Evolutionary conservation across 2,329 filamentous ascomycete genomes (phyloP), one percentile per base, ranked within the genome.

Genomic region (Aureobasidium sp.): DNA sequence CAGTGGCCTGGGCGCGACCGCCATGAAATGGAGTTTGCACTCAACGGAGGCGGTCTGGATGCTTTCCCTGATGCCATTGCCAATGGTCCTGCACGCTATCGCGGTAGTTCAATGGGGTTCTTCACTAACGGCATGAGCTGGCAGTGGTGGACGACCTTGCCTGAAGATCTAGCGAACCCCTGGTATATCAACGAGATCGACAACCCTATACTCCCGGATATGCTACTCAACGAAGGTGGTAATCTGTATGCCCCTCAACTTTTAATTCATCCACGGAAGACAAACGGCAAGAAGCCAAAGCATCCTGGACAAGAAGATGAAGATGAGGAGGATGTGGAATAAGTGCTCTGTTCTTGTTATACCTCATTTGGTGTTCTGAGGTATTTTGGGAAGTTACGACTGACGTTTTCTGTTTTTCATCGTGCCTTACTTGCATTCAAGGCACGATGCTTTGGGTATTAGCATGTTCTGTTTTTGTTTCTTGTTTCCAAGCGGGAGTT

Each of bases 221-320:
- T 72, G 32, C 63, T 76, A 47, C 61, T 66, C 15, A 65, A 65
- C 11, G 54, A 68, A 32, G 68, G 71, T 16, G 73, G 70, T 3
- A 59, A 69, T 59, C 61, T 74, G 2, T 75, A 70, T 47, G 65
- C 67, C 52, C 74, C n/a, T n/a, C n/a, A n/a, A n/a, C n/a, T n/a
- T n/a, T n/a, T n/a, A n/a, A n/a, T n/a, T n/a, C n/a, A 76, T 67
- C 74, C 74, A n/a, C 68, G 74, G 59, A 76, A 76, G 68, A 68
- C 63, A 5, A 66, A 67, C 7, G 47, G 57, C 11, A 13, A 52
- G n/a, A 60, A 60, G 44, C 44, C 55, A 0, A 59, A 59, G 27
- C 55, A 59, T 25, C 25, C 39, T 44, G 45, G 42, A 21, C 42
- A 58, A 30, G 42, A 57, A 57, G 41, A 57, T 34, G 53, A 47